Percentiles rank a stretch among this genome's conserved stretches.
These are phyloP conservation scores for Chiua virens DNA, from an alignment of 768 basidiomycete species.

Conservation along the genomic window DNA sequence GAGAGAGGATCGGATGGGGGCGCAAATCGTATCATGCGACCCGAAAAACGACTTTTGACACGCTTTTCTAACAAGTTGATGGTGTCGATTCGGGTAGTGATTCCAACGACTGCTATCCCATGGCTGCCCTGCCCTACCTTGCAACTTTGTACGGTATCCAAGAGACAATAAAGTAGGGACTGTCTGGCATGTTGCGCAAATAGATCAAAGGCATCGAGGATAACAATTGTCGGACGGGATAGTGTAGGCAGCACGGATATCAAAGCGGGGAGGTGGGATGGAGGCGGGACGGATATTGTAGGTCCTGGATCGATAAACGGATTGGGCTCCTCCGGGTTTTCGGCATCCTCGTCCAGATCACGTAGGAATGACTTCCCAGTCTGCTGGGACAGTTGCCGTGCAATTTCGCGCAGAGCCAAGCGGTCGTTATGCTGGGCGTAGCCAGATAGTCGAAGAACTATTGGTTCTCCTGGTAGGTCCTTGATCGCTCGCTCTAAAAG, in stretches of 20 bases:
- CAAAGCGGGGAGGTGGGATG: conserved; percentile 70
- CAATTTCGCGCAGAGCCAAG: conserved; percentile 90
- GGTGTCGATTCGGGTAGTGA: conserved; percentile 85
- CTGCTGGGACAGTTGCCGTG: conserved; percentile 76
- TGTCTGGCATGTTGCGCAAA: conserved; percentile 93
- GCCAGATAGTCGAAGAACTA: conserved; percentile 82
- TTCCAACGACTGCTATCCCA: conserved; percentile 83
- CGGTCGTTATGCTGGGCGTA: conserved; percentile 84
- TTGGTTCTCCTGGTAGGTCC: conserved; percentile 48
- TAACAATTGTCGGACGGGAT: conserved; percentile 72
- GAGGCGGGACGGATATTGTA: conserved; percentile 50
- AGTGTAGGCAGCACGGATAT: conserved; percentile 79
- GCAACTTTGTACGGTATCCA: conserved; percentile 92
- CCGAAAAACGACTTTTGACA: conserved; percentile 96
- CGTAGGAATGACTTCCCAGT: conserved; percentile 61
- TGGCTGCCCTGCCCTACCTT: conserved; percentile 55
- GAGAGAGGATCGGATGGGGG: conserved; percentile 50
- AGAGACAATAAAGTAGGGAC: conserved; percentile 88
- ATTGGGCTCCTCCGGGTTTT: conserved; percentile 43
- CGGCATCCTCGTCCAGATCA: conserved; percentile 29
- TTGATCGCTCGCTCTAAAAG: conserved; percentile 59
- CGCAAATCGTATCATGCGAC: conserved; percentile 78
- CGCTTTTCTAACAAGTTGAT: conserved; percentile 91
- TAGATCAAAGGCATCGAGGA: conserved; percentile 91
- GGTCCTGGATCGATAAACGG: conserved; percentile 46